These are phyloP conservation scores for Dactylis glomerata DNA, from an alignment of 176 grass and related monocot genomes.

Conservation along the genomic window DNA sequence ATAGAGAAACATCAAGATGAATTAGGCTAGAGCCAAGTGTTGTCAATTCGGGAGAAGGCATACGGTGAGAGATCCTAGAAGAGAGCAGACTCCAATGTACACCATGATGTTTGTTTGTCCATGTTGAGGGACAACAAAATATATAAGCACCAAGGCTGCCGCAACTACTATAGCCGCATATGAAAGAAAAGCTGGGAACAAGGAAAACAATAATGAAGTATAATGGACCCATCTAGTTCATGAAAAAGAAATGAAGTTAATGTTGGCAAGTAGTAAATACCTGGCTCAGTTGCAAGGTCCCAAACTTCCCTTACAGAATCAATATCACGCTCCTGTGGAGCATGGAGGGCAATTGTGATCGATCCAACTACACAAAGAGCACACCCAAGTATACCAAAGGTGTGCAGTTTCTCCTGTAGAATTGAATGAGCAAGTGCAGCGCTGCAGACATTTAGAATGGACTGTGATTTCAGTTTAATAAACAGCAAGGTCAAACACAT, in stretches of 20 bases:
- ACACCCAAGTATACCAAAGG: conserved; percentile 87
- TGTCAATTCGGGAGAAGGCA: not conserved
- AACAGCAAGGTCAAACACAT: conserved; percentile 13
- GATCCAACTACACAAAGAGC: conserved; percentile 95
- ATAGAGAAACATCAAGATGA: conserved; percentile 19
- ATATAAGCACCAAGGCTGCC: conserved; percentile 77
- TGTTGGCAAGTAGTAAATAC: conserved; percentile 37
- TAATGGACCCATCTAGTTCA: conserved; percentile 8
- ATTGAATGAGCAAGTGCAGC: conserved; percentile 88
- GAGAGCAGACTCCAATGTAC: conserved; percentile 91
- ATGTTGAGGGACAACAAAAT: conserved; percentile 75
- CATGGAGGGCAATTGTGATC: conserved; percentile 90
- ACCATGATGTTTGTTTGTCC: conserved; percentile 95
- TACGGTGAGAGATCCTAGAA: conserved; percentile 92
- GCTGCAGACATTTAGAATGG: conserved; percentile 47
- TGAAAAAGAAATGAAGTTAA: not conserved
- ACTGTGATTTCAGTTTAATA: conserved; percentile 18
- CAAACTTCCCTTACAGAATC: conserved; percentile 93
- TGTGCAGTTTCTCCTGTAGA: conserved; percentile 80
- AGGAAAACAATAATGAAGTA: conserved; percentile 25
- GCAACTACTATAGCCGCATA: conserved; percentile 71
- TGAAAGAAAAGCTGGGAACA: conserved; percentile 73
- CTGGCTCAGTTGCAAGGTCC: conserved; percentile 94
- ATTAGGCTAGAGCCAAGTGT: conserved; percentile 8
- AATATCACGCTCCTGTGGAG: conserved; percentile 80